Conservation (phyloP, 352 stramenopile species). For the Blastocystis sp. region DNA sequence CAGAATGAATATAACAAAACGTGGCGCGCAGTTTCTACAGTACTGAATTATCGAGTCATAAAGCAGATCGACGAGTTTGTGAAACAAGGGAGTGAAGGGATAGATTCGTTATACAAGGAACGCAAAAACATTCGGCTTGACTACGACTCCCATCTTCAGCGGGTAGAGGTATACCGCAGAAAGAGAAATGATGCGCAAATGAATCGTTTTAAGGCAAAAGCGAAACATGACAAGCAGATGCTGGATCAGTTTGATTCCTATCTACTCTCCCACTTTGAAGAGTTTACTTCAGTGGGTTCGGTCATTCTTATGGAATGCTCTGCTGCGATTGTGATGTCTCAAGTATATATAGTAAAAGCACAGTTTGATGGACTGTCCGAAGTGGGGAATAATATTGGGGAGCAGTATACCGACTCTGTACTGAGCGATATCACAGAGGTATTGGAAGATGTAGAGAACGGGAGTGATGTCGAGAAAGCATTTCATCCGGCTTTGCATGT, state of each 20-base stretch:
- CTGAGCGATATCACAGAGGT: not conserved
- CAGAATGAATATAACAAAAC: not conserved
- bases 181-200: not conserved
- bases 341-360: slow-evolving; percentile 25
- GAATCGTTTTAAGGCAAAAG: slow-evolving; percentile 7
- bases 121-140: slow-evolving; percentile 21
- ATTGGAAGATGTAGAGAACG: not conserved
- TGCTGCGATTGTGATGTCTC: not conserved
- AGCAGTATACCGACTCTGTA: not conserved
- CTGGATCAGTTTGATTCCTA: not conserved
- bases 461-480: not conserved
- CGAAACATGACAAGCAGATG: slow-evolving; percentile 16
- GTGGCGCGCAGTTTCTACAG: not conserved
- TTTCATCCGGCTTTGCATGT: not conserved
- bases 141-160: slow-evolving; percentile 42
- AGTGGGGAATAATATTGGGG: slow-evolving; percentile 9
- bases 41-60: not conserved
- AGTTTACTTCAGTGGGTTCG: not conserved
- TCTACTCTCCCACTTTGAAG: not conserved
- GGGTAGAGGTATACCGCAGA: not conserved
- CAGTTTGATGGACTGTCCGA: not conserved
- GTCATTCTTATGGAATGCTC: not conserved
- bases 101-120: slow-evolving; percentile 6
- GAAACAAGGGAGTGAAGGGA: not conserved
- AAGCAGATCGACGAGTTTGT: not conserved